A percentile compares a stretch with the other conserved stretches of the same genome.
Conservation (phyloP, 306 rosid species). For the Purshia tridentata region DNA sequence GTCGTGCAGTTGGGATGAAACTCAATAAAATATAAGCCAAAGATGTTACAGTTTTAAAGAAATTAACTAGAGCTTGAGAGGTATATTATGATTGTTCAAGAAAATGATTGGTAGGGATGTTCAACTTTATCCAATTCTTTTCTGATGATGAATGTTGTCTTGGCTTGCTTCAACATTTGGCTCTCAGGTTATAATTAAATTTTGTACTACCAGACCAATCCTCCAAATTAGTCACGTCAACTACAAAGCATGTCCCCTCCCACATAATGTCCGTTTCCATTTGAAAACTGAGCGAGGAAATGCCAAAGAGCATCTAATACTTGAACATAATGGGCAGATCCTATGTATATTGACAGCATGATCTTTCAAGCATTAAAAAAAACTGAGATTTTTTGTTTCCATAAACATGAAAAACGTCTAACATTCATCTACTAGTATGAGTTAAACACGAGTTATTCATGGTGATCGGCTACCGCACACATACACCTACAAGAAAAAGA, state of each 20-base stretch:
- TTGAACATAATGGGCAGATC: background rate
- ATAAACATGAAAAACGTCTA: background rate
- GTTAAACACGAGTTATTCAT: background rate
- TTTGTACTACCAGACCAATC: background rate
- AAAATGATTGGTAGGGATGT: background rate
- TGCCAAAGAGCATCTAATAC: background rate
- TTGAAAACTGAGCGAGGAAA: background rate
- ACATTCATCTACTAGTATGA: background rate
- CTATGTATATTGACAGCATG: background rate
- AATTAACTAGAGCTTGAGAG: constrained; percentile 6
- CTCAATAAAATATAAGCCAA: background rate
- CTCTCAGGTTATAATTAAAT: background rate
- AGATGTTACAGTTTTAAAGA: background rate
- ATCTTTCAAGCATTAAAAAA: background rate
- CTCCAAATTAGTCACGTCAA: background rate
- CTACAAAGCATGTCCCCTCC: background rate
- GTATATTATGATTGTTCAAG: background rate
- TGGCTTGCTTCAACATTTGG: too few species aligned
- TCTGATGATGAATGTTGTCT: background rate
- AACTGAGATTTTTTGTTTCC: background rate
- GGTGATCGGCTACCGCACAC: background rate
- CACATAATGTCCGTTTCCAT: background rate
- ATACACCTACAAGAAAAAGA: background rate
- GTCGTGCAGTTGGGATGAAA: background rate
- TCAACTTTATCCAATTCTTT: background rate